A percentile compares a stretch with the other conserved stretches of the same genome.
phyloP scores from a whole-genome alignment of 2,329 filamentous ascomycete species.

The Ophiocordyceps camponoti-leonardi region DNA sequence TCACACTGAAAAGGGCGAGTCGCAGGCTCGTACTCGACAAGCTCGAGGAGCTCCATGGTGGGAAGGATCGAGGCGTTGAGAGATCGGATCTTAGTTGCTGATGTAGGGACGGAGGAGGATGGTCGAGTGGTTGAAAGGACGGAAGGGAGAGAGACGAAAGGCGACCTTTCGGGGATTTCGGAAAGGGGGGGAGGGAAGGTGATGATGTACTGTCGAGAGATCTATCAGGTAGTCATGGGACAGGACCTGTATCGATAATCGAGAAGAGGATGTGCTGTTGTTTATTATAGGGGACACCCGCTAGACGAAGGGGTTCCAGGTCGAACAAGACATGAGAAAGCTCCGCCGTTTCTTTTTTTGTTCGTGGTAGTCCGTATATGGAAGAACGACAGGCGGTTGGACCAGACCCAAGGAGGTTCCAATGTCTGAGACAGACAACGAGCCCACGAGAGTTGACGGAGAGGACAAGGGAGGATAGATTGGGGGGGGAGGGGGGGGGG shows the following conservation, averaged over 20 bases:
- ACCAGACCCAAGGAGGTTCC: background rate
- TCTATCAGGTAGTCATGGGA: background rate
- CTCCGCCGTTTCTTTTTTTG: conserved; percentile 1
- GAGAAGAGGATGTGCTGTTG: background rate
- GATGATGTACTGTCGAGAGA: background rate
- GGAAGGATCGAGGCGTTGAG: too few relatives aligned
- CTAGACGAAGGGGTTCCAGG: background rate
- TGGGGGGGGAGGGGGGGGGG: background rate
- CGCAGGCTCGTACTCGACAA: conserved; percentile 46
- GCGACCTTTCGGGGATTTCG: background rate
- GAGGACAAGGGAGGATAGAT: background rate
- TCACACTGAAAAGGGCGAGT: conserved; percentile 47
- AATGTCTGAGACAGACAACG: conserved; percentile 2
- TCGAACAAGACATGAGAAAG: conserved; percentile 1
- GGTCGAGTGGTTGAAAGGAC: background rate
- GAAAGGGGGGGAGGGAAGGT: background rate
- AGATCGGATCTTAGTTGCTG: background rate
- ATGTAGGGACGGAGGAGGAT: background rate
- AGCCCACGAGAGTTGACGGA: background rate
- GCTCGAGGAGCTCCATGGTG: conserved; percentile 44
- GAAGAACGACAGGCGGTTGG: conserved; percentile 1
- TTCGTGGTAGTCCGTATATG: background rate
- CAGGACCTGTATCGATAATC: background rate
- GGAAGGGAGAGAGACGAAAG: background rate
- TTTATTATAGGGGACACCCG: background rate